A percentile compares a stretch with the other conserved stretches of the same genome.
Evolutionary conservation across 78 protist species (phyloP).

Genomic region (Cavenderia fasciculata): DNA sequence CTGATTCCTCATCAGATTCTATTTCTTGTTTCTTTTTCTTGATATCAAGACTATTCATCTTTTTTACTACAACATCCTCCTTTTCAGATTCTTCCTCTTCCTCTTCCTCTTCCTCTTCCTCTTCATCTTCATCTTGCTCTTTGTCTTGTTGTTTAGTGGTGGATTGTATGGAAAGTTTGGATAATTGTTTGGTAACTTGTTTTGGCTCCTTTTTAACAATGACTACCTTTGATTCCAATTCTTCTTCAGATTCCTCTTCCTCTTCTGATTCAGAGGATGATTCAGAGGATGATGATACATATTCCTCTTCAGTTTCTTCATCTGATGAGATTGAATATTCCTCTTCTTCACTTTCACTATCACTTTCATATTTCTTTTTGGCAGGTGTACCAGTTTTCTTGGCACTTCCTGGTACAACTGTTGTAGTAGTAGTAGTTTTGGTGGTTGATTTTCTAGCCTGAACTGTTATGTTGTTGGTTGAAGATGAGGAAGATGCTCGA

Average conservation of each 20-base stretch:
- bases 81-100: not conserved
- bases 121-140: not conserved
- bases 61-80: not conserved
- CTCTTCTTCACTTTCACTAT: not conserved
- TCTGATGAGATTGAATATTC: not conserved
- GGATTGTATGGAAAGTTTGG: not conserved
- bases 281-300: too few species aligned
- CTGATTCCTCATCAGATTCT: not conserved
- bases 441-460: too few species aligned
- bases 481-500: too few species aligned
- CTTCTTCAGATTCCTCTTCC: slow-evolving; percentile 2
- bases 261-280: not conserved
- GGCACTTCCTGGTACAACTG: not conserved
- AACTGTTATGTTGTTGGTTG: too few species aligned
- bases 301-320: not conserved
- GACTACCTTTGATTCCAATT: too few species aligned
- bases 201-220: slow-evolving; percentile 1
- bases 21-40: too few species aligned
- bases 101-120: not conserved
- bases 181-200: not conserved
- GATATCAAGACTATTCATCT: too few species aligned
- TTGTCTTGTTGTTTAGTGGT: not conserved
- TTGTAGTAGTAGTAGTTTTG: too few species aligned
- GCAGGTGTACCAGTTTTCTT: not conserved
- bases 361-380: not conserved